Evolutionary conservation across 305 asterid species (phyloP).

Genomic region (Fraxinus latifolia): DNA sequence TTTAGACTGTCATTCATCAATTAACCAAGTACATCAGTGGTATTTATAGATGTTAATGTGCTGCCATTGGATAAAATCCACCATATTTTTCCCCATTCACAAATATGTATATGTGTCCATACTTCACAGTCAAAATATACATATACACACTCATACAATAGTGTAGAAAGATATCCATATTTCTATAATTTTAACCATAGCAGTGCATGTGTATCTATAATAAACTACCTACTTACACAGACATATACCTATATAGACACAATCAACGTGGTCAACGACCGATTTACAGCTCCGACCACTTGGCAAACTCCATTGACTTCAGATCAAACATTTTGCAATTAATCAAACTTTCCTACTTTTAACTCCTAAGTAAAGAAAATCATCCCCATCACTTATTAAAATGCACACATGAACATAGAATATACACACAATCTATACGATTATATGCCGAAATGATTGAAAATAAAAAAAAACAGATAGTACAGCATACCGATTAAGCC

Average conservation of each 20-base stretch:
- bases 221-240: not conserved
- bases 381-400: not conserved
- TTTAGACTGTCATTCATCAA: not conserved
- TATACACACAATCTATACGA: not conserved
- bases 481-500: not conserved
- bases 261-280: constrained; percentile 1
- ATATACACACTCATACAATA: not conserved
- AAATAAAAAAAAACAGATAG: not conserved
- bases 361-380: not conserved
- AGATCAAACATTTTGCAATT: not conserved
- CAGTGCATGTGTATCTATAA: not conserved
- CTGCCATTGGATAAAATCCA: not conserved
- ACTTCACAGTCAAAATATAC: not conserved
- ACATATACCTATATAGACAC: not conserved
- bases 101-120: not conserved
- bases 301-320: not conserved
- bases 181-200: not conserved
- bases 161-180: not conserved
- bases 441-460: not conserved
- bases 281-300: constrained; percentile 1
- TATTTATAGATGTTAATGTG: not conserved
- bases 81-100: not conserved
- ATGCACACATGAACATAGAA: not conserved
- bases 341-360: not conserved
- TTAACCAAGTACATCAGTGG: not conserved